Evolutionary conservation across 495 filamentous ascomycete genomes (phyloP), one percentile per base, ranked within the genome.

Genomic region (Hypoxylon rickii): DNA sequence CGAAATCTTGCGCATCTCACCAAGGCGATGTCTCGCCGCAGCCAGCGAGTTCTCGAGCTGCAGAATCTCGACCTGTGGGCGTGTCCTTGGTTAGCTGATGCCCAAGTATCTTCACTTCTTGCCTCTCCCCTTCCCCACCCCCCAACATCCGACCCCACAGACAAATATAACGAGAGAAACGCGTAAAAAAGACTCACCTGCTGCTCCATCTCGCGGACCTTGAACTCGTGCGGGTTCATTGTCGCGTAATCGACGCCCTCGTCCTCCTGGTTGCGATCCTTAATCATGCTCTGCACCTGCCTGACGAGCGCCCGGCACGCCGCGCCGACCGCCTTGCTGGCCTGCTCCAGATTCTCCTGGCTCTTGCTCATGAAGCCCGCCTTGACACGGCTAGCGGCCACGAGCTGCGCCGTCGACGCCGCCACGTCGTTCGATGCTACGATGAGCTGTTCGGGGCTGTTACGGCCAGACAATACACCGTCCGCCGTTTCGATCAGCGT

Each of bases 151-250:
- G 26, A 31, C 32, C 12, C 19, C 12, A 31, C 41, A n/a, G 18
- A 32, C 20, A 20, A 39, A 55, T 46, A 52, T 55, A 46, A 46
- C 10, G 19, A 62, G 46, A 38, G 48, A 51, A 44, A 59, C 3
- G 7, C 8, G 31, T 34, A 6, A 44, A 21, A 55, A 59, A 59
- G 10, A 82, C 85, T 58, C 79, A 96, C 92, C 89, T 98, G 95
- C 72, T 98, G 95, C 76, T 98, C 93, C 95, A 98, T 98, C 79
- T 98, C 92, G 66, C 87, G 82, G 11, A 96, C 90, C 78, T 98
- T 98, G 79, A 98, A 97, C 76, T 97, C 94, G 73, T 96, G 91
- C 42, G 86, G 82, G 63, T 89, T 90, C 29, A 97, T 75, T 71
- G 89, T 89, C 0, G 80, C 76, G 70, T 97, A 98, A 70, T 98